Base-by-base conservation (phyloP, 257 asterid species). In the Anisodus tanguticus region DNA sequence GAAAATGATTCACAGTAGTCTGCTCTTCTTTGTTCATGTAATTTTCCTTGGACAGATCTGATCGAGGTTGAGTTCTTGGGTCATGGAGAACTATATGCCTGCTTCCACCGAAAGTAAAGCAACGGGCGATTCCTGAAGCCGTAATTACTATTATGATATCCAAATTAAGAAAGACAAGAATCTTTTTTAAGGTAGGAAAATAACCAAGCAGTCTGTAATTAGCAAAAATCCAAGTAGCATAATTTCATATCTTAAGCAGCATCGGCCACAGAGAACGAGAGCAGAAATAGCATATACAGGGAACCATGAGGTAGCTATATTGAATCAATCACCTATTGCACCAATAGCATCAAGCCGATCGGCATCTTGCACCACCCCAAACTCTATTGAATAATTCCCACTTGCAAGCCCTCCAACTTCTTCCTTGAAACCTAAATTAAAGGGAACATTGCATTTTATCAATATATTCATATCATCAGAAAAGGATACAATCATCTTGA, bases 281-380 rank as follows among this genome's bases (percentile, higher is more conserved):
- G 62, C 45, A 74, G 45, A 74, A 22, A 22, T 49, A 49, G 49
- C 62, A 74, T 49, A 22, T 19, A 49, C 43, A 74, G 22, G 62
- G 12, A 22, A 19, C 45, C 81, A 19, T 22, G 81, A 49, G 81
- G 62, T 74, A 74, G 22, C 6, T 74, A 81, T 17, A 60, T 13
- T 19, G 74, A 69, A 41, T 19, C 9, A 85, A 16, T 79, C 89
- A 96, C 99, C 98, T 51, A 96, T 92, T 51, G 99, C 98, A 82
- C 99, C 99, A 87, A 96, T 94, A 60, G 98, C 99, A 92, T 96
- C 99, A 87, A 94, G 99, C 57, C 98, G 94, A 83, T 96, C 99
- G 67, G 98, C 99, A 89, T 94, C 99, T 90, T 96, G 99, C 68
- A 96, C 97, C 81, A 96, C 98, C 83, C 94, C 97, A 76, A 91